Evolutionary conservation across 768 basidiomycete genomes (phyloP).

Genomic region (Mycena galopus): DNA sequence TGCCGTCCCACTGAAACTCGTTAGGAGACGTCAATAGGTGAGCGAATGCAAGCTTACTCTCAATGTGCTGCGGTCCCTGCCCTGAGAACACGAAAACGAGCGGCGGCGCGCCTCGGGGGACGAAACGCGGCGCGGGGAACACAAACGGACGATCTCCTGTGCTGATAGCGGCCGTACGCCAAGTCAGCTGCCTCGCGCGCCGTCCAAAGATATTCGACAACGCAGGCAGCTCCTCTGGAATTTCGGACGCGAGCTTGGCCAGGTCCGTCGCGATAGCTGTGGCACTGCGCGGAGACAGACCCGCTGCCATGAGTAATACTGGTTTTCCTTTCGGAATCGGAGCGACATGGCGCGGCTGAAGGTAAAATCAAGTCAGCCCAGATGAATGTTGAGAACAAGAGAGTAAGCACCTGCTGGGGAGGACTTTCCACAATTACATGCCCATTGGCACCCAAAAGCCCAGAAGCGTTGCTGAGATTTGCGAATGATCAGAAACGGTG

Average conservation of each 20-base stretch:
- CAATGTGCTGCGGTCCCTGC: constrained; percentile 1
- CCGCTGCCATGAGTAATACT: constrained; percentile 49
- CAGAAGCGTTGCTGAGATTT: constrained; percentile 44
- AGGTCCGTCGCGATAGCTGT: constrained; percentile 32
- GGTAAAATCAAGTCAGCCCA: neutral
- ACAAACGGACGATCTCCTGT: constrained; percentile 1
- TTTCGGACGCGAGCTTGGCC: neutral
- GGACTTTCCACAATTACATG: constrained; percentile 55
- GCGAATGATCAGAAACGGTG: constrained; percentile 31
- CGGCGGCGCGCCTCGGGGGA: constrained; percentile 44
- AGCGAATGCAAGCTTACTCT: constrained; percentile 40
- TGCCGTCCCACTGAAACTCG: constrained; percentile 52
- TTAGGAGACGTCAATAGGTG: neutral
- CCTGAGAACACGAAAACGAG: constrained; percentile 22
- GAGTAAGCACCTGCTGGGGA: constrained; percentile 28
- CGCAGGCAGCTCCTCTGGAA: constrained; percentile 1
- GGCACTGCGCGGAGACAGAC: constrained; percentile 50
- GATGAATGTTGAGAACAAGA: too few relatives aligned
- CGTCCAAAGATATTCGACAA: constrained; percentile 42
- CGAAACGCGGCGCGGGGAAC: constrained; percentile 47
- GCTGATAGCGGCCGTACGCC: constrained; percentile 46
- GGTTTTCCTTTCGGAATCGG: constrained; percentile 29
- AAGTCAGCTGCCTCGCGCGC: constrained; percentile 49
- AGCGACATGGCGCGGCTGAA: neutral
- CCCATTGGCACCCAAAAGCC: constrained; percentile 59